Evolutionary conservation across 805 yeast species (phyloP), one percentile per base, ranked within the genome.

Genomic region (Diddensiella santjacobensis): DNA sequence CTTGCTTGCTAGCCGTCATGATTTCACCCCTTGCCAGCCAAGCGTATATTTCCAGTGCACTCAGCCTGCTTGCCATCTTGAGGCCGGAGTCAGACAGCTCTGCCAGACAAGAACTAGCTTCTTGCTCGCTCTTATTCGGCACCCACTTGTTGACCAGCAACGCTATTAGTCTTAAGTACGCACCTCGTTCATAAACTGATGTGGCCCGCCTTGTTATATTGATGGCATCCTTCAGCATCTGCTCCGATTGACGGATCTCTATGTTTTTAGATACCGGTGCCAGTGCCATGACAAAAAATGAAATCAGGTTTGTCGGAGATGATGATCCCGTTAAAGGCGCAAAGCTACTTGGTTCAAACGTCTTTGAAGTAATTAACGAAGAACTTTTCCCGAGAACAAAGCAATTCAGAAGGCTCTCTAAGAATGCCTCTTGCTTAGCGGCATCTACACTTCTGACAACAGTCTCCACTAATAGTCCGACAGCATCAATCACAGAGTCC

Each of bases 1-100:
- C 71, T 0, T 53, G 22, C 5, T 65, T 53, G 50, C 83, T 83
- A 53, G 76, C 76, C 56, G 76, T 79, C 62, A 87, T 60, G 0
- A 86, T 59, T 43, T 86, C 69, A 0, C 86, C 90, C 63, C 87
- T 89, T 18, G 81, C 68, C 4, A 82, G 64, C 96, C 96, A 89
- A 8, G 38, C 38, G 15, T 35, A 35, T 6, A 35, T 17, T 17
- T 35, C 38, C 15, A 35, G 38, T 13, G 20, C 6, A 17, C 15
- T 35, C 38, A 35, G 20, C 15, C 20, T 6, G 8, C 8, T 35
- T 17, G 6, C 18, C 8, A 35, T 6, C 8, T 8, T 6, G 8
- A 35, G 15, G 15, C 38, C 15, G 10, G 20, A 8, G 15, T 15
- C 23, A 22, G 3, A 24, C 37, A 26, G 44, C 26, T 13, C 38